phyloP scores from a whole-genome alignment of 441 rosid species.

The Isatis lusitanica region DNA sequence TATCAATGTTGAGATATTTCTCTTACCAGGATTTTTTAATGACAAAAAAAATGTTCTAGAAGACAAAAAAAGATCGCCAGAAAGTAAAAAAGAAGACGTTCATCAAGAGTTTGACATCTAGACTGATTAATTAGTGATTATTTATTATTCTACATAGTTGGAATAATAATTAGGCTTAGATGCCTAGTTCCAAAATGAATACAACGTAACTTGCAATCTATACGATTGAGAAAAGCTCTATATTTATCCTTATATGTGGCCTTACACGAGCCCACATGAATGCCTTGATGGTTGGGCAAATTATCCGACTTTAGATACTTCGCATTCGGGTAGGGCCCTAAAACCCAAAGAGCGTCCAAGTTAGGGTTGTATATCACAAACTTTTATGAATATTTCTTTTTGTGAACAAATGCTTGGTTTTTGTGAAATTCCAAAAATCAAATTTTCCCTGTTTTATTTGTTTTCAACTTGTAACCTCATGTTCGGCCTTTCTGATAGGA shows the following conservation, averaged over 20 bases:
- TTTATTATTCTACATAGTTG: background rate
- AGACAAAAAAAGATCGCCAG: background rate
- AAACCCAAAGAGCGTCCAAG: background rate
- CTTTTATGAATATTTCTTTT: background rate
- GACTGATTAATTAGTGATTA: background rate
- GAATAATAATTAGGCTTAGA: background rate
- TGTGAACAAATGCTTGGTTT: no score
- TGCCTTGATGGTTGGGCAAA: background rate
- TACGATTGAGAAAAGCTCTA: background rate
- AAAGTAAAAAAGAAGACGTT: background rate
- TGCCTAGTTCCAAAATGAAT: background rate
- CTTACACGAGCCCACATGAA: background rate
- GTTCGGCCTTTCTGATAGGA: background rate
- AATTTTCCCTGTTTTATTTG: background rate
- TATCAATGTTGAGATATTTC: background rate
- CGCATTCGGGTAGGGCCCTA: background rate
- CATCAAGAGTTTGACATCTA: background rate
- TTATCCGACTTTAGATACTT: background rate
- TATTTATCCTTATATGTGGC: background rate
- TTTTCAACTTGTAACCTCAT: background rate
- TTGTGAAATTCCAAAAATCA: background rate
- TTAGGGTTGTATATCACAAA: background rate
- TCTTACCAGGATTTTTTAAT: background rate
- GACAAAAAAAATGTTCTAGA: background rate
- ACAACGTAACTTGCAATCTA: background rate